Evolutionary conservation across 139 green algal genomes (phyloP).

Genomic region (Auxenochlorella pyrenoidosa): DNA sequence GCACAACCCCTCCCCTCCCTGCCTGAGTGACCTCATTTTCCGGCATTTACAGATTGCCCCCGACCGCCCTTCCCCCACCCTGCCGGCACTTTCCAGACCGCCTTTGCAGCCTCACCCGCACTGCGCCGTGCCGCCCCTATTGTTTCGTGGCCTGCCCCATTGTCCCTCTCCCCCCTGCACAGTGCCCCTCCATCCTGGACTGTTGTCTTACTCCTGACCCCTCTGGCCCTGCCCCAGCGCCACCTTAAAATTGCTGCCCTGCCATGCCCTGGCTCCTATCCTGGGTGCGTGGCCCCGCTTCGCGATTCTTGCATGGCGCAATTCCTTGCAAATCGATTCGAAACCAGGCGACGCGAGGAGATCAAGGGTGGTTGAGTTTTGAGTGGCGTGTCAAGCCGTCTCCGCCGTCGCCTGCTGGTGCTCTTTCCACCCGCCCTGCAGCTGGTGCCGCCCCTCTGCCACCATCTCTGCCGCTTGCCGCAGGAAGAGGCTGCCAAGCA

Average conservation of each 20-base stretch:
- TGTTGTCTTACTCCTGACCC: too few relatives aligned
- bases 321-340: not conserved
- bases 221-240: too few relatives aligned
- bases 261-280: not conserved
- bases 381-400: not conserved
- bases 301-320: not conserved
- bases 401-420: not conserved
- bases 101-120: too few relatives aligned
- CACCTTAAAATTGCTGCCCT: not conserved
- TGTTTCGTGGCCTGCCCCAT: too few relatives aligned
- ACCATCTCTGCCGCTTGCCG: not conserved
- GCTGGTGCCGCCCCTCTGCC: constrained; percentile 1
- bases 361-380: not conserved
- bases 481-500: constrained; percentile 20
- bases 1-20: not conserved
- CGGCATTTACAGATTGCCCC: not conserved
- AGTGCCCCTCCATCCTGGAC: not conserved
- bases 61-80: not conserved
- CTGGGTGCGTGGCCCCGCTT: too few relatives aligned
- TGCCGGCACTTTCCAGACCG: too few relatives aligned
- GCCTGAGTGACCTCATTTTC: not conserved
- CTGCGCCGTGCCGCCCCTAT: too few relatives aligned
- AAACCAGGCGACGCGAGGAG: not conserved
- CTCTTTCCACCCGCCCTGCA: not conserved
- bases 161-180: not conserved